Evolutionary conservation across 805 yeast genomes (phyloP).

Genomic region (Starmerella bacillaris): DNA sequence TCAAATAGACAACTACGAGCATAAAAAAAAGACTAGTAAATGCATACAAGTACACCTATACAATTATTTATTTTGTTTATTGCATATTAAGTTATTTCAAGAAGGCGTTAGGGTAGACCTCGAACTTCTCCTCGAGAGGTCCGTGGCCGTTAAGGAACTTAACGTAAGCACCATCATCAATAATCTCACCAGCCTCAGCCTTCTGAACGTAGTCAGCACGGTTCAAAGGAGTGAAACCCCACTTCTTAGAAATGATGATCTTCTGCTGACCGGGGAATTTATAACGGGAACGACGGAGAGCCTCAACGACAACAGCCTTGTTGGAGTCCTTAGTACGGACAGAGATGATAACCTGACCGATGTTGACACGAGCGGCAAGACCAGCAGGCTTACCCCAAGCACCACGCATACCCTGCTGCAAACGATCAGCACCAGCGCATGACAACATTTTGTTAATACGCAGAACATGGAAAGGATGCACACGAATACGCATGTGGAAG

Average conservation of each 20-base stretch:
- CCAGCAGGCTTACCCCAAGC: conserved; percentile 99
- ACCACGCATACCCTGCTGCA: conserved; percentile 99
- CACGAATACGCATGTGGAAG: conserved; percentile 99
- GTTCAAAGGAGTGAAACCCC: conserved; percentile 99
- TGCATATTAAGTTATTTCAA: too few relatives aligned
- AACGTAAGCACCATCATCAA: conserved; percentile 99
- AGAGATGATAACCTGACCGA: conserved; percentile 96
- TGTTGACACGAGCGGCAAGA: conserved; percentile 96
- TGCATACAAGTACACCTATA: too few relatives aligned
- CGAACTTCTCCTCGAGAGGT: conserved; percentile 77
- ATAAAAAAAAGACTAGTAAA: too few relatives aligned
- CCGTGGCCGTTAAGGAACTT: conserved; percentile 97
- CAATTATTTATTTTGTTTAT: too few relatives aligned
- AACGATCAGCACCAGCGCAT: conserved; percentile 99
- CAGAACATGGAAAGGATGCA: conserved; percentile 99
- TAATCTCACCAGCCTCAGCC: conserved; percentile 95
- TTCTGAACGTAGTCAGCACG: conserved; percentile 88
- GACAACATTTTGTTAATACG: conserved; percentile 99
- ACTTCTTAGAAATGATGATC: conserved; percentile 97
- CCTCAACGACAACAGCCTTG: conserved; percentile 96
- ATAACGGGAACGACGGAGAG: conserved; percentile 99
- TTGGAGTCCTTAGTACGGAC: conserved; percentile 95
- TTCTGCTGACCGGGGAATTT: conserved; percentile 99
- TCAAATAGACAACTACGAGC: too few relatives aligned
- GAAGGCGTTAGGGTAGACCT: conserved; percentile 65